phyloP scores from a whole-genome alignment of 495 filamentous ascomycete genomes.

The Penicillium coffeae region DNA sequence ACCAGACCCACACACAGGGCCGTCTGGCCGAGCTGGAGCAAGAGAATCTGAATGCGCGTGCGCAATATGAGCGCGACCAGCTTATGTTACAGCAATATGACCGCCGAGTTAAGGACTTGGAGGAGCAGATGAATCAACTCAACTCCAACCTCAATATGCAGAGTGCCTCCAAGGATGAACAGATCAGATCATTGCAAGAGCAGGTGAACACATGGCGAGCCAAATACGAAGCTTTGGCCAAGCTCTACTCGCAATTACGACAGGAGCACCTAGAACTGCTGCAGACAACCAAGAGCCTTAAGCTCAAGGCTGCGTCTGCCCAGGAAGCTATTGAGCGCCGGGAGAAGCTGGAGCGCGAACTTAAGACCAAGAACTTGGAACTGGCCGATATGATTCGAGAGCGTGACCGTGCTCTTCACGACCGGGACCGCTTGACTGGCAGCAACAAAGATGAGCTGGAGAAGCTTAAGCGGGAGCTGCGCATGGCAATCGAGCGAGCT shows the following conservation, averaged over 20 bases:
- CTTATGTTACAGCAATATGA: slow-evolving; percentile 97
- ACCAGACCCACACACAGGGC: slow-evolving; percentile 86
- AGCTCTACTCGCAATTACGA: slow-evolving; percentile 92
- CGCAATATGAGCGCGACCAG: slow-evolving; percentile 95
- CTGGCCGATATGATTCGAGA: slow-evolving; percentile 98
- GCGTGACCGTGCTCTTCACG: slow-evolving; percentile 89
- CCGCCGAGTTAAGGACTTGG: slow-evolving; percentile 83
- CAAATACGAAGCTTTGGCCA: slow-evolving; percentile 95
- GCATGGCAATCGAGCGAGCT: slow-evolving; percentile 85
- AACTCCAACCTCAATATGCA: slow-evolving; percentile 83
- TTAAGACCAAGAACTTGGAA: slow-evolving; percentile 98
- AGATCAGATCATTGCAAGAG: slow-evolving; percentile 87
- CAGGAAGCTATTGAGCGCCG: slow-evolving; percentile 94
- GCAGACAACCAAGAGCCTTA: slow-evolving; percentile 91
- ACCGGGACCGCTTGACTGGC: slow-evolving; percentile 79
- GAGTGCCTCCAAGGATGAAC: slow-evolving; percentile 83
- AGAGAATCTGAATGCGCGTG: slow-evolving; percentile 89
- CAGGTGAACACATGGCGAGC: slow-evolving; percentile 95
- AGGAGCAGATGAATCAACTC: slow-evolving; percentile 78
- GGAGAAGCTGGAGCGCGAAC: slow-evolving; percentile 92
- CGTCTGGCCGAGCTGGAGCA: slow-evolving; percentile 89
- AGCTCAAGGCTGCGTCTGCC: slow-evolving; percentile 92
- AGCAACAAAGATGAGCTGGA: slow-evolving; percentile 90
- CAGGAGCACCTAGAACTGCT: slow-evolving; percentile 92
- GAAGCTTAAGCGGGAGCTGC: slow-evolving; percentile 93